Conservation (phyloP, 257 asterid species). For the Solanum etuberosum region DNA sequence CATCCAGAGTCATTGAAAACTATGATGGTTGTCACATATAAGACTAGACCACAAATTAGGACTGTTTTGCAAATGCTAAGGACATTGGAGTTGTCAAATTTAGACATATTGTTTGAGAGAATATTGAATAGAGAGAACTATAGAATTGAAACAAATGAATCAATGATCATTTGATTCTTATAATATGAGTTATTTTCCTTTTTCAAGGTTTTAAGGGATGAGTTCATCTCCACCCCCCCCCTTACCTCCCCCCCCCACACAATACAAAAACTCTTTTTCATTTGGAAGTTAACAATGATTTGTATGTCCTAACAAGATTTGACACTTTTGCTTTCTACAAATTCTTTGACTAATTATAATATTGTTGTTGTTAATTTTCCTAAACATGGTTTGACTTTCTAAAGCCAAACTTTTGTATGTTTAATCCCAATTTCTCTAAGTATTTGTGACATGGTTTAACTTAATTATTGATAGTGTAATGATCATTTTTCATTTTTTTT, state of each 20-base stretch:
- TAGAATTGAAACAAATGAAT: neutral
- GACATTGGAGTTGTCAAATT: neutral
- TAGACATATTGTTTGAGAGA: neutral
- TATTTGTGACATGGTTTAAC: neutral
- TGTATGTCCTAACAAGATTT: neutral
- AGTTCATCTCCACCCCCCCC: neutral
- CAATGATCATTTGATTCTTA: neutral
- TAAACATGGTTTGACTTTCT: neutral
- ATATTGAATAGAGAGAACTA: neutral
- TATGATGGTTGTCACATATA: neutral
- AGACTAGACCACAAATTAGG: neutral
- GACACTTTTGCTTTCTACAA: neutral
- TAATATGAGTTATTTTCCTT: neutral
- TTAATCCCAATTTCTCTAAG: neutral
- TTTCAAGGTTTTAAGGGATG: neutral
- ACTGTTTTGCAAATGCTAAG: neutral
- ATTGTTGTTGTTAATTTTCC: neutral
- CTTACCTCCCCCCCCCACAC: neutral
- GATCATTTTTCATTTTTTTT: neutral
- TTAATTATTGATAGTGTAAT: neutral
- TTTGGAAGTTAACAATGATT: neutral
- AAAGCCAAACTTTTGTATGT: neutral
- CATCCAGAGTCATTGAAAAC: neutral
- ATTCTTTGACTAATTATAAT: neutral
- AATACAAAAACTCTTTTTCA: neutral